Percentiles rank a stretch among this genome's conserved stretches.
Evolutionary conservation across 2,329 filamentous ascomycete genomes (phyloP).

Genomic region (Diaporthe sp.): DNA sequence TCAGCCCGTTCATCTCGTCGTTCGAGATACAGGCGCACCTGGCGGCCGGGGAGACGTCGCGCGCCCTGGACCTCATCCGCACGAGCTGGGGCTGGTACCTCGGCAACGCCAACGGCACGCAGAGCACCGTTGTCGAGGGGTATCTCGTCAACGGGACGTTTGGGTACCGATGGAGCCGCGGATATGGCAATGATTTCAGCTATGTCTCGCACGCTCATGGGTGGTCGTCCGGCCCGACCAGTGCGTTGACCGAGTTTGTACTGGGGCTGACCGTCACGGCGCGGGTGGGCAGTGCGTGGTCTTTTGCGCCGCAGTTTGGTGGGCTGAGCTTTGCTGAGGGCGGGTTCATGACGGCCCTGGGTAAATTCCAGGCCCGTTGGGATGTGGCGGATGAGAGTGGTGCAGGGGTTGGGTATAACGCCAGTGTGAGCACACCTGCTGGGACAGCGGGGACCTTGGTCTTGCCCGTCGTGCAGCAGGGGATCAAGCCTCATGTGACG

Average conservation of each 20-base stretch:
- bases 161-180: slow-evolving; percentile 63
- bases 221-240: slow-evolving; percentile 60
- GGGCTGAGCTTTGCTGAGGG: slow-evolving; percentile 51
- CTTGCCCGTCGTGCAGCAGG: slow-evolving; percentile 38
- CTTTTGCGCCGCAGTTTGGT: slow-evolving; percentile 51
- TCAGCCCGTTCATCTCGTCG: slow-evolving; percentile 67
- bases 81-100: slow-evolving; percentile 71
- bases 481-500: slow-evolving; percentile 32
- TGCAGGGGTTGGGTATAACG: too few species aligned
- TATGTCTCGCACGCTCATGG: slow-evolving; percentile 62
- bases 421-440: slow-evolving; percentile 41
- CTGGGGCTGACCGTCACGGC: slow-evolving; percentile 53
- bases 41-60: slow-evolving; percentile 54
- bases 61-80: slow-evolving; percentile 66
- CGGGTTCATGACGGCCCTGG: slow-evolving; percentile 52
- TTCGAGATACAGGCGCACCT: slow-evolving; percentile 70
- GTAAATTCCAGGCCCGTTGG: slow-evolving; percentile 50
- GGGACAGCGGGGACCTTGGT: slow-evolving; percentile 41
- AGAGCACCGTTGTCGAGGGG: slow-evolving; percentile 68
- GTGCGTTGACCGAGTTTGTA: slow-evolving; percentile 54
- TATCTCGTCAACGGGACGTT: slow-evolving; percentile 67
- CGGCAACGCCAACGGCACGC: slow-evolving; percentile 65
- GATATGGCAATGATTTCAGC: slow-evolving; percentile 59
- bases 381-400: slow-evolving; percentile 14
- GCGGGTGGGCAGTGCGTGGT: slow-evolving; percentile 49